Base-by-base conservation (phyloP, 2,329 filamentous ascomycete species). In the Clarireedia sp. region DNA sequence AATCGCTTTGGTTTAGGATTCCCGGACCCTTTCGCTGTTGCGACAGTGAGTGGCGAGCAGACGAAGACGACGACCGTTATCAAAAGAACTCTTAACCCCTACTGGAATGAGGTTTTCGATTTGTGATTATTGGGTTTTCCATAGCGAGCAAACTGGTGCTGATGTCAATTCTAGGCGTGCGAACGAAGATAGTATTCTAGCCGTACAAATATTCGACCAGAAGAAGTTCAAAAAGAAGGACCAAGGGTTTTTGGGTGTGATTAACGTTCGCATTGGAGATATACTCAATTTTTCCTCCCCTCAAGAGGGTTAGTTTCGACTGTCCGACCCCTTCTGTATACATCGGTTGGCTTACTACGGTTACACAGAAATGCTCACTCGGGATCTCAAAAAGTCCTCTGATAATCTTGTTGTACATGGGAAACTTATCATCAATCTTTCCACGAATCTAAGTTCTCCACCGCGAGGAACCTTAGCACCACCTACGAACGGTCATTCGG, bases 171-270 rank as follows among this genome's bases (percentile, higher is more conserved):
- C 57, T 70, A 97, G 94, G 77, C 82, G 82, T 70, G 92, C 90
- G 58, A 94, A 86, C 59, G 94, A 99, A 71, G 92, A 96, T 68
- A 95, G 91, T 71, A 96, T 99, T 68, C 79, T 99, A 48, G 94
- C 94, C 7, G 91, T 99, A 47, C 94, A 99, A 70, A 96, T 99
- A 54, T 99, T 99, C 70, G 94, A 99, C 73, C 94, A 99, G 74
- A 96, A 96, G 78, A 99, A 99, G 76, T 99, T 99, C 77, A 99
- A 99, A 80, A 99, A 99, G 83, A 99, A 97, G 90, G 94, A 99
- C 66, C 94, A 99, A 71, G 94, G 94, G 8, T 99, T 99, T 69
- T 79, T 99, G 6, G 94, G 94, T 56, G 94, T 99, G 54, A 96
- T 99, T 68, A 99, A 99, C 71, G 87, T 99, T 66, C 86, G 91